Conservation (phyloP, 352 stramenopile species). For the Phytophthora lateralis region DNA sequence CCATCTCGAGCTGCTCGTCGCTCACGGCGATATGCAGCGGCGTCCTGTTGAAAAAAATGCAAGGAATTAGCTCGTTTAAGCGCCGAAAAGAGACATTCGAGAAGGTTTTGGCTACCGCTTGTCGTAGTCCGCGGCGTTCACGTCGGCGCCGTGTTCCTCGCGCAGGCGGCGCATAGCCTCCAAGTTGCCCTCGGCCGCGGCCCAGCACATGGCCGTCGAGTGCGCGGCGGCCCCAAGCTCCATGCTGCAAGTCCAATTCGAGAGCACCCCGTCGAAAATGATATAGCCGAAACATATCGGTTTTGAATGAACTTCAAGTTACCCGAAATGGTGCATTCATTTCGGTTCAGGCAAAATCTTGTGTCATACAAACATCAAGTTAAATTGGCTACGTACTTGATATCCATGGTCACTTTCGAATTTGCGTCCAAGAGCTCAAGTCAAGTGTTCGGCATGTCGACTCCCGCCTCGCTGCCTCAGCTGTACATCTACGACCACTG, state of each 20-base stretch:
- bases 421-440: constrained; percentile 10
- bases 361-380: constrained; percentile 9
- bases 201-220: constrained; percentile 83
- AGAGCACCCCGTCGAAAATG: background rate
- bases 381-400: constrained; percentile 1
- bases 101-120: constrained; percentile 46
- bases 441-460: background rate
- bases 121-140: constrained; percentile 81
- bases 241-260: constrained; percentile 9
- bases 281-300: background rate
- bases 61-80: background rate
- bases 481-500: constrained; percentile 71
- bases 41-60: constrained; percentile 41
- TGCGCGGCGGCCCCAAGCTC: constrained; percentile 25
- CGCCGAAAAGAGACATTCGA: background rate
- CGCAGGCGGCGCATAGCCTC: constrained; percentile 61
- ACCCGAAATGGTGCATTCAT: background rate
- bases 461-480: constrained; percentile 5
- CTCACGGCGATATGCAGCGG: constrained; percentile 80
- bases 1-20: constrained; percentile 58
- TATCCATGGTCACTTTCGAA: constrained; percentile 8
- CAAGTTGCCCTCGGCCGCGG: constrained; percentile 63
- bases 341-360: background rate
- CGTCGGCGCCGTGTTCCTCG: constrained; percentile 66
- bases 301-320: constrained; percentile 5